Evolutionary conservation across 1,284 basidiomycete genomes (phyloP).

Genomic region (Schizophyllum amplum): DNA sequence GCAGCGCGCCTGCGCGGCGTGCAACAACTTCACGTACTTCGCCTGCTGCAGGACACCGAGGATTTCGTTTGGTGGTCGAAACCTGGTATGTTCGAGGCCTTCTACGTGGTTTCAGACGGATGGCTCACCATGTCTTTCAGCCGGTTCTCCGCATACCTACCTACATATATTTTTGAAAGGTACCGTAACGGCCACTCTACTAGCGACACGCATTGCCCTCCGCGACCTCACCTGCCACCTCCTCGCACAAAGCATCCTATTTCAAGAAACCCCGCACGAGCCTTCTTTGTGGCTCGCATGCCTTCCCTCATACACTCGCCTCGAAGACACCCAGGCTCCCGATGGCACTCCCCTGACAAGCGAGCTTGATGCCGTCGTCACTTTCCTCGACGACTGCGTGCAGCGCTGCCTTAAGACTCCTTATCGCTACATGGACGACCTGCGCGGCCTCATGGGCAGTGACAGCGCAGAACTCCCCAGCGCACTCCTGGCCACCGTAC

Average conservation of each 20-base stretch:
- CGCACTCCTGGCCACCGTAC: constrained; percentile 66
- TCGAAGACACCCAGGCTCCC: constrained; percentile 26
- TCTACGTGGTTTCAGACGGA: constrained; percentile 2
- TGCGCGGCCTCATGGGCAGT: constrained; percentile 23
- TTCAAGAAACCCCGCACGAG: constrained; percentile 75
- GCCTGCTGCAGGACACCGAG: constrained; percentile 62
- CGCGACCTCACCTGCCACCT: constrained; percentile 50
- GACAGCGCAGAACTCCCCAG: constrained; percentile 30
- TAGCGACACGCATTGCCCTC: constrained; percentile 24
- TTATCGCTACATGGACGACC: constrained; percentile 80
- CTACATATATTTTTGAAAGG: constrained; percentile 64
- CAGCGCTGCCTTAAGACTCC: constrained; percentile 81
- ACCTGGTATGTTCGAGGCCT: constrained; percentile 36
- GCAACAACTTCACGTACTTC: constrained; percentile 74
- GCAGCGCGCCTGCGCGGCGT: constrained; percentile 44
- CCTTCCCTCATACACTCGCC: constrained; percentile 32
- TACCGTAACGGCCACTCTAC: constrained; percentile 34
- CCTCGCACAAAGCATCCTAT: constrained; percentile 66
- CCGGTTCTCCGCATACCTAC: constrained; percentile 40
- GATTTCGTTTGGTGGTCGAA: constrained; percentile 76
- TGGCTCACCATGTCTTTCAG: constrained; percentile 17
- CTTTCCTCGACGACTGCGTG: constrained; percentile 83
- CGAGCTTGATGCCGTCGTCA: constrained; percentile 53
- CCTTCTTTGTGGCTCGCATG: constrained; percentile 70
- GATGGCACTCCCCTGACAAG: constrained; percentile 49